Base-by-base conservation (phyloP, 2,329 filamentous ascomycete genomes). In the Cladosporium sp. region DNA sequence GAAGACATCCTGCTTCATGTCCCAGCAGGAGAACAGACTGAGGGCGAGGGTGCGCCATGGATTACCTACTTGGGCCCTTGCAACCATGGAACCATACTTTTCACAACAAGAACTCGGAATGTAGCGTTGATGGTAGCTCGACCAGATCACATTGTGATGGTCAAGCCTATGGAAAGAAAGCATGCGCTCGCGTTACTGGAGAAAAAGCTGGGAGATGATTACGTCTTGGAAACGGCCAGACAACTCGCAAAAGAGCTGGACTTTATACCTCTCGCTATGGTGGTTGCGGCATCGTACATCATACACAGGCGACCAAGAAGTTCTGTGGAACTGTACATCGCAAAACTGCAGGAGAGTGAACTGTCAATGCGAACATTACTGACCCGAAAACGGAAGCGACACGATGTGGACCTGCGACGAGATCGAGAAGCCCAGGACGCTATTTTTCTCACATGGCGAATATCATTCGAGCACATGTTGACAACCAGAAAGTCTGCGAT, bases 301-400 rank as follows among this genome's bases (percentile, higher is more conserved):
- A 49, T 18, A 15, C 30, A 68, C 49, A 69, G 71, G 47, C 64
- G 57, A 12, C 74, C 74, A 2, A 71, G 72, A 28, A 73, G 68
- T 47, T 78, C 76, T 0, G 67, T 80, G 0, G 44, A 69, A 15
- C 68, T 73, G 24, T 85, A 85, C 65, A 65, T 84, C 2, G 61
- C 73, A 3, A 66, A 77, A 2, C 78, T 83, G 65, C 12, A 6
- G 11, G 4, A 59, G 21, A 30, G 51, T n/a, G 74, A 79, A n/a
- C 36, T 66, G 54, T 73, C 75, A 32, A 70, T 71, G 65, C 67
- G 60, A 74, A 66, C 28, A n/a, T 41, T 68, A 3, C 57, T 70
- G 18, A 34, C 49, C 14, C n/a, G 28, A 12, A 61, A 64, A 7
- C 15, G 38, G 38, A 41, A 41, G 38, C 38, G 38, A 15, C 3